Percentiles rank a stretch among this genome's conserved stretches.
phyloP scores from a whole-genome alignment of 257 asterid genomes.

The Oldenlandia corymbosa region DNA sequence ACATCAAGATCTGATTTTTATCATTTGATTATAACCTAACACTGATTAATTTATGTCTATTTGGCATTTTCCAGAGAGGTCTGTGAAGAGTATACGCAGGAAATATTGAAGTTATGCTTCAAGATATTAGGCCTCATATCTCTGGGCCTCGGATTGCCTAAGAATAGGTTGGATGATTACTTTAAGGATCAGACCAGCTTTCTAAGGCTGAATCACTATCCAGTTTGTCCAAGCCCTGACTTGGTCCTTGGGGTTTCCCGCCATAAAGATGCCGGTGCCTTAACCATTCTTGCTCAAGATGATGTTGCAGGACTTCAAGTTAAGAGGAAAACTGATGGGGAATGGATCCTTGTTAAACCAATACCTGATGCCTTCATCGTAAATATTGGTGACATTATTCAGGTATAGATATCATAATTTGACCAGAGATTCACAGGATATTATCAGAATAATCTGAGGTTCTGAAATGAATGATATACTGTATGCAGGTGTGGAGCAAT shows the following conservation, averaged over 20 bases:
- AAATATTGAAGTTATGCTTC: conserved; percentile 40
- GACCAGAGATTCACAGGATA: no score
- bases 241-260: conserved; percentile 43
- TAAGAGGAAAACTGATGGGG: conserved; percentile 60
- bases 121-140: conserved; percentile 50
- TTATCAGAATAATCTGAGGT: no score
- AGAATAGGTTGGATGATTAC: conserved; percentile 39
- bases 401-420: conserved; percentile 42
- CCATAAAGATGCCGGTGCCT: neutral
- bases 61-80: conserved; percentile 49
- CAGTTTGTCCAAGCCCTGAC: conserved; percentile 57
- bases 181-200: conserved; percentile 49
- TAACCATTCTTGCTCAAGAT: conserved; percentile 32
- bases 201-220: conserved; percentile 60
- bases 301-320: conserved; percentile 69
- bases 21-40: no score
- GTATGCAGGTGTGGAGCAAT: conserved; percentile 63
- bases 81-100: conserved; percentile 43
- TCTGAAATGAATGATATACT: no score
- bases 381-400: conserved; percentile 61
- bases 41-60: no score
- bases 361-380: conserved; percentile 53
- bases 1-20: no score
- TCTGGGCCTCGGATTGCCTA: conserved; percentile 46
- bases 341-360: conserved; percentile 68